Evolutionary conservation across 164 flowering plant species (phyloP).

Genomic region (Magnolia changhungtana): DNA sequence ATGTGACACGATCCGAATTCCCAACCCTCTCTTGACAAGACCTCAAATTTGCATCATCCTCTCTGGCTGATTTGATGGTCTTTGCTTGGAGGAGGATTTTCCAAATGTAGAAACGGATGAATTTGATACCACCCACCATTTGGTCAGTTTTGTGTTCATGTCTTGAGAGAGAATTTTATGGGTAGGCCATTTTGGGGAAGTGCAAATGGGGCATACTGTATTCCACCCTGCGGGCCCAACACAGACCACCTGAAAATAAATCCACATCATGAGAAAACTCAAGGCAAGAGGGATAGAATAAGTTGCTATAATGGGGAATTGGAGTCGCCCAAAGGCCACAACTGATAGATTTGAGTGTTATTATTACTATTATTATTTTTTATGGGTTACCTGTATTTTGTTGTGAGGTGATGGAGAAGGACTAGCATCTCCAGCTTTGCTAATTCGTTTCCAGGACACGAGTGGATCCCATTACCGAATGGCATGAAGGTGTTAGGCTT

Average conservation of each 20-base stretch:
- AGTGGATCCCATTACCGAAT: slow-evolving; percentile 90
- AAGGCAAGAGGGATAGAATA: not conserved
- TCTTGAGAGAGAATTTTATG: slow-evolving; percentile 41
- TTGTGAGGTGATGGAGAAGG: slow-evolving; percentile 85
- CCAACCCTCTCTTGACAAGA: not conserved
- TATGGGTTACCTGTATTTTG: slow-evolving; percentile 74
- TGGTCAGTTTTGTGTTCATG: slow-evolving; percentile 1
- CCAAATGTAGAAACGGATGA: not conserved
- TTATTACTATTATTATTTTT: too few relatives aligned
- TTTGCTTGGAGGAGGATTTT: not conserved
- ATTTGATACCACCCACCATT: not conserved
- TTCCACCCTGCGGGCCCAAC: slow-evolving; percentile 67
- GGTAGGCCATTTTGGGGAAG: slow-evolving; percentile 91
- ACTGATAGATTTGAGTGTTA: too few relatives aligned
- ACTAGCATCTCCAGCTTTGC: slow-evolving; percentile 91
- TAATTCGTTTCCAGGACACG: slow-evolving; percentile 96
- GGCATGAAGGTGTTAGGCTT: slow-evolving; percentile 94
- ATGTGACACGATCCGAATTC: not conserved
- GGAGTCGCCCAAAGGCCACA: too few relatives aligned
- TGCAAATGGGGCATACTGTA: slow-evolving; percentile 91
- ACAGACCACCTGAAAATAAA: slow-evolving; percentile 60
- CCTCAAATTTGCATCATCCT: not conserved
- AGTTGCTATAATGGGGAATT: too few relatives aligned
- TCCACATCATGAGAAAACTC: not conserved
- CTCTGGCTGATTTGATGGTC: not conserved